Conservation (phyloP, 1,284 basidiomycete species). For the Ustilago tritici region DNA sequence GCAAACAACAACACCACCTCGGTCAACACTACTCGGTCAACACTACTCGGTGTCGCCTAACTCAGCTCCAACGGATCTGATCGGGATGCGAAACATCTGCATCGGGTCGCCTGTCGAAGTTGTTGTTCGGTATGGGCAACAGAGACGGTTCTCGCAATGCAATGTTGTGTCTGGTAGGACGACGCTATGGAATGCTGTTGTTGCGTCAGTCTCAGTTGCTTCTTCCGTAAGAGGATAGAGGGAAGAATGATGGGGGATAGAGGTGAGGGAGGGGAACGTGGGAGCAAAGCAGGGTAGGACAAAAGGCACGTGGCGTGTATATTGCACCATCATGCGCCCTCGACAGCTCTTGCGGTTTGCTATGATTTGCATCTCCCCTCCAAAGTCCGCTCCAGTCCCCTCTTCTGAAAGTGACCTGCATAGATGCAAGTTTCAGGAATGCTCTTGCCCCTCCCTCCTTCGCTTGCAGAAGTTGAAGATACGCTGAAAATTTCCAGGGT, state of each 20-base stretch:
- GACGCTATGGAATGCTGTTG: constrained; percentile 13
- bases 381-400: neutral
- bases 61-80: neutral
- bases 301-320: constrained; percentile 17
- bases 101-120: neutral
- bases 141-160: neutral
- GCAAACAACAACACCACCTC: neutral
- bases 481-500: no score
- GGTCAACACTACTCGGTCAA: neutral
- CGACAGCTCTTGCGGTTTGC: neutral
- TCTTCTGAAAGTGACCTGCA: neutral
- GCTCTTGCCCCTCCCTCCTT: neutral
- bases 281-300: neutral
- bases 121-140: neutral
- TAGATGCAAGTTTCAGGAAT: neutral
- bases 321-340: neutral
- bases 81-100: neutral
- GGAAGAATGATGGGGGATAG: neutral
- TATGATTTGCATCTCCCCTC: neutral
- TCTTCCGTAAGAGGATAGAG: neutral
- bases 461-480: no score
- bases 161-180: neutral
- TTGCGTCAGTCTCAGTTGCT: neutral
- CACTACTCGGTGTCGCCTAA: no score
- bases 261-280: neutral